phyloP scores from a whole-genome alignment of 768 basidiomycete species.

The Leccinum arenicola region DNA sequence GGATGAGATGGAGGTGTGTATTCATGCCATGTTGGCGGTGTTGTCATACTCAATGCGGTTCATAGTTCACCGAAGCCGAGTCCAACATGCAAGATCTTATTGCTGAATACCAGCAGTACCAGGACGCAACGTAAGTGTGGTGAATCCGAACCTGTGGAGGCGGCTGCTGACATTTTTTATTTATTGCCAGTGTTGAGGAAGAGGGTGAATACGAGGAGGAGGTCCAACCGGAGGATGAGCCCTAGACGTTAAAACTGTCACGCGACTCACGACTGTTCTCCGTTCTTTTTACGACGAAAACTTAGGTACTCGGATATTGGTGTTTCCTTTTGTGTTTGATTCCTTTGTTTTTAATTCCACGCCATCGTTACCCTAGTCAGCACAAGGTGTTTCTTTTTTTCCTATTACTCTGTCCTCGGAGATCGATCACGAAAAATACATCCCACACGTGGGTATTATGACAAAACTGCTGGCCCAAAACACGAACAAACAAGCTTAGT shows the following conservation, averaged over 20 bases:
- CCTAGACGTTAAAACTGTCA: constrained; percentile 34
- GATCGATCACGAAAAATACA: constrained; percentile 2
- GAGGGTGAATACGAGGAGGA: constrained; percentile 91
- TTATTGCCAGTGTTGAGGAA: constrained; percentile 65
- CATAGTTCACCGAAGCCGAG: constrained; percentile 93
- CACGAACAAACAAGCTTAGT: constrained; percentile 7
- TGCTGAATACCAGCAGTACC: constrained; percentile 96
- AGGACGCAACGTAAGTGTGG: constrained; percentile 83
- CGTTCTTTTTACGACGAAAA: constrained; percentile 31
- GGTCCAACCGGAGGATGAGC: constrained; percentile 55
- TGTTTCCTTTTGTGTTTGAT: constrained; percentile 26
- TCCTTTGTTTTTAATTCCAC: constrained; percentile 31
- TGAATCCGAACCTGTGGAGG: not conserved
- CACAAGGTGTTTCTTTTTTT: constrained; percentile 17
- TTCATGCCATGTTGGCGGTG: not conserved
- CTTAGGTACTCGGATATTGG: constrained; percentile 36
- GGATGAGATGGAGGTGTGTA: constrained; percentile 89
- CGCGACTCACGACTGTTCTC: constrained; percentile 18
- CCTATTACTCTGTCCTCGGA: not conserved
- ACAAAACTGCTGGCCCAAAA: not conserved
- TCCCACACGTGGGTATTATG: not conserved
- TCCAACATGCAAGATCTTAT: constrained; percentile 99
- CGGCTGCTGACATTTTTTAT: constrained; percentile 10
- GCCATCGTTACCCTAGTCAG: constrained; percentile 31
- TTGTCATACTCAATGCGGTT: constrained; percentile 1